Base-by-base conservation (phyloP, 305 asterid genomes). In the Fraxinus latifolia region DNA sequence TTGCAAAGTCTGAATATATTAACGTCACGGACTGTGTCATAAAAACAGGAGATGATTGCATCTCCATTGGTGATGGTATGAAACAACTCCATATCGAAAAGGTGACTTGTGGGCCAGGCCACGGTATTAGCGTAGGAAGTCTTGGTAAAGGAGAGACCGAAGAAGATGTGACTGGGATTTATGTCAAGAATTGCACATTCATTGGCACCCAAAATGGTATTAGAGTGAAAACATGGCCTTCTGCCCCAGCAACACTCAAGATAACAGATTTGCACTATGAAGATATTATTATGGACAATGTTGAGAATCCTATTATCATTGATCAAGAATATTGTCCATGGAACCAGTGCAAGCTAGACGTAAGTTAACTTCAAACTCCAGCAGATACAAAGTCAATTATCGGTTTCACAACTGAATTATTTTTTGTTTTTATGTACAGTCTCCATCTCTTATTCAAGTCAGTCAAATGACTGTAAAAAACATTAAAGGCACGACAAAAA, bases 21-120 rank as follows among this genome's bases (percentile, higher is more conserved):
- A 50, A 1, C 0, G 77, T 93, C 37, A 2, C 5, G 0, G 84
- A 90, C 31, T 80, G 91, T 0, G 4, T 5, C 39, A 84, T 93
- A 5, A 14, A 39, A 42, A 93, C 96, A 0, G 97, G 95, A 15
- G 95, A 91, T 32, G 97, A 93, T 12, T 92, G 95, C 67, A 9
- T 91, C 36, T 91, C 97, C 36, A 80, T 90, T 1, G 95, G 95
- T 0, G 97, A 93, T 58, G 94, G 88, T 23, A 36, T 53, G 39
- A 12, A 58, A 0, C 70, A 89, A 14, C 33, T 90, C 19, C 77
- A 25, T 32, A 67, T 93, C 23, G n/a, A 42, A 14, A 83, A 79
- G 4, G 90, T 89, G 7, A 55, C 39, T 0, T 93, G 97, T 25
- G 97, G 97, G 5, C 97, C 95, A 0, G 96, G 96, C 0, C 96